Evolutionary conservation across 495 filamentous ascomycete species (phyloP).

Genomic region (Neurospora sublineolata): DNA sequence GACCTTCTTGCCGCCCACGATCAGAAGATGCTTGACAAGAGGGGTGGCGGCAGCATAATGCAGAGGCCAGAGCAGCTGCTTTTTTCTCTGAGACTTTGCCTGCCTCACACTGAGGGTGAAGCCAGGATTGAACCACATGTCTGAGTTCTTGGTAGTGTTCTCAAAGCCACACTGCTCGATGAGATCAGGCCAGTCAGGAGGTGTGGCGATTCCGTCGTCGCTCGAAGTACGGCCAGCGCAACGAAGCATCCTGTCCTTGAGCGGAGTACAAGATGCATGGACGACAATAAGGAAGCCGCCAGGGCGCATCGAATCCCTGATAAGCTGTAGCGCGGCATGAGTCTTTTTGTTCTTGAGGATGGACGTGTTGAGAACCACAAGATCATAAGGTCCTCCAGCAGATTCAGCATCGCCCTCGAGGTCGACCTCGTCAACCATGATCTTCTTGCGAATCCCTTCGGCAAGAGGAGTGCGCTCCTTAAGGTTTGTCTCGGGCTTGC

Average conservation of each 20-base stretch:
- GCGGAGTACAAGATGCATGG: constrained; percentile 8
- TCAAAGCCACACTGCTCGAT: constrained; percentile 27
- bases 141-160: constrained; percentile 11
- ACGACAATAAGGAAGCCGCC: constrained; percentile 33
- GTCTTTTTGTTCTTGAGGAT: constrained; percentile 13
- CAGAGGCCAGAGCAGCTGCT: constrained; percentile 6
- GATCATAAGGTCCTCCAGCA: constrained; percentile 17
- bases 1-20: constrained; percentile 19
- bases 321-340: constrained; percentile 5
- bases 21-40: constrained; percentile 18
- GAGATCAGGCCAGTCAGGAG: constrained; percentile 23
- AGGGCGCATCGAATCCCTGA: constrained; percentile 25
- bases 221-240: not conserved
- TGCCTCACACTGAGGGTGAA: constrained; percentile 28
- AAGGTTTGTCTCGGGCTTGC: constrained; percentile 9
- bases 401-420: constrained; percentile 3
- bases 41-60: not conserved
- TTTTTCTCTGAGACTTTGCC: constrained; percentile 12
- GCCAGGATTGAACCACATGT: constrained; percentile 20
- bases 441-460: constrained; percentile 9
- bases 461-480: not conserved
- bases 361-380: constrained; percentile 27
- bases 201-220: constrained; percentile 3
- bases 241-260: constrained; percentile 13
- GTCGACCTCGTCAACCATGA: constrained; percentile 16